Conservation (phyloP, 2,329 filamentous ascomycete species). For the Triangularia verruculosa region DNA sequence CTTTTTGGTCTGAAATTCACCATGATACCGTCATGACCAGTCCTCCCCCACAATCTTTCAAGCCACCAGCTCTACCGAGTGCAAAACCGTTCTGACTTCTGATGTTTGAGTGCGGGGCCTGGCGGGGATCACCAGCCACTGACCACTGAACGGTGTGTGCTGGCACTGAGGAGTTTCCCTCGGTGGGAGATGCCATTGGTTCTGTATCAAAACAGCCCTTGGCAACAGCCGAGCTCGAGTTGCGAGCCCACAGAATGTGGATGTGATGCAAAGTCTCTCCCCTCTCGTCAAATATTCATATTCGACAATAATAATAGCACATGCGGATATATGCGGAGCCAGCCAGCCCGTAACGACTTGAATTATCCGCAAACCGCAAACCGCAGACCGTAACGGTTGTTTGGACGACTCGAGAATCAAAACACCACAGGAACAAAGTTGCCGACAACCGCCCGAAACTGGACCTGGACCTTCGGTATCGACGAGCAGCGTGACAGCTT, state of each 20-base stretch:
- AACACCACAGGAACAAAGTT: neutral
- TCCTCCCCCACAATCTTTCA: constrained; percentile 7
- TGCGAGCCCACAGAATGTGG: constrained; percentile 5
- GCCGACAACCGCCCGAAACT: neutral
- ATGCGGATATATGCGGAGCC: neutral
- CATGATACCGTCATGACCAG: neutral
- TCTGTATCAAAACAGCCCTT: neutral
- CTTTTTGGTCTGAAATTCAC: neutral
- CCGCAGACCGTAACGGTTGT: neutral
- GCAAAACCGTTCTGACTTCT: neutral
- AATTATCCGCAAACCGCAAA: neutral
- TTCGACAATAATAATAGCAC: neutral
- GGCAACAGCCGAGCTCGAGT: constrained; percentile 8
- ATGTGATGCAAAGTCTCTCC: neutral
- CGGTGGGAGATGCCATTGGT: constrained; percentile 6
- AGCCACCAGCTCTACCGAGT: constrained; percentile 1
- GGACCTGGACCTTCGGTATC: neutral
- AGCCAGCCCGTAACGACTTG: neutral
- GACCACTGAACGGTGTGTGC: neutral
- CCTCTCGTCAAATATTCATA: neutral
- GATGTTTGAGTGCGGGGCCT: constrained; percentile 4
- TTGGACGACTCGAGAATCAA: neutral
- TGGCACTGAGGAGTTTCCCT: constrained; percentile 3
- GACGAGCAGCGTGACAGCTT: neutral
- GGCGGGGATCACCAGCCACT: neutral